Evolutionary conservation across 805 yeast species (phyloP).

Genomic region (Metschnikowia henanensis): DNA sequence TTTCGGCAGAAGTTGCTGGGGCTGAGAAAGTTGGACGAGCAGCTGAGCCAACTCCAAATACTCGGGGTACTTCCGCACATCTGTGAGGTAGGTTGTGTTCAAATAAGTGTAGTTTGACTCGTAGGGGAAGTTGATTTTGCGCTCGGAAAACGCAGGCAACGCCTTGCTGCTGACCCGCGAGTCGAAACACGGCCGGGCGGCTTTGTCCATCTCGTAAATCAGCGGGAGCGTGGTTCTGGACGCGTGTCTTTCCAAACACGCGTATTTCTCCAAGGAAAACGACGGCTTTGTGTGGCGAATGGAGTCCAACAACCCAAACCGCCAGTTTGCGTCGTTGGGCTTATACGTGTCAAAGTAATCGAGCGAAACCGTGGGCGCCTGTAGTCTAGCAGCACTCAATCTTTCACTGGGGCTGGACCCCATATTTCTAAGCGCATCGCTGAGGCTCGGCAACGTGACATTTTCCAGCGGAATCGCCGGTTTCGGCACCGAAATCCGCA

Average conservation of each 20-base stretch:
- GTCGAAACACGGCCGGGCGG: conserved; percentile 36
- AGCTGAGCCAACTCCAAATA: conserved; percentile 48
- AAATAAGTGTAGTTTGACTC: conserved; percentile 53
- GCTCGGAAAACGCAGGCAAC: conserved; percentile 22
- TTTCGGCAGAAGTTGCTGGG: background rate
- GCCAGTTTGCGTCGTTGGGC: conserved; percentile 46
- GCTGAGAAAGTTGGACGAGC: conserved; percentile 34
- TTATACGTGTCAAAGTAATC: conserved; percentile 46
- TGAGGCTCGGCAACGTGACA: conserved; percentile 35
- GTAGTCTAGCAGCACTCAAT: conserved; percentile 5
- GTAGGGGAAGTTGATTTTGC: conserved; percentile 51
- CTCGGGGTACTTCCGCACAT: conserved; percentile 49
- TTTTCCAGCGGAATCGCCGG: background rate
- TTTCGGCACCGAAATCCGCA: background rate
- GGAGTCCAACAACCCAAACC: conserved; percentile 40
- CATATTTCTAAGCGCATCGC: conserved; percentile 13
- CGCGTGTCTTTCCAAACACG: conserved; percentile 3
- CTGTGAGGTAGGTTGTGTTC: conserved; percentile 47
- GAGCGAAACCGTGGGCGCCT: conserved; percentile 39
- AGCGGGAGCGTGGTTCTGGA: conserved; percentile 11
- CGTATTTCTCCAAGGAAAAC: conserved; percentile 9
- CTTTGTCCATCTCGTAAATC: conserved; percentile 11
- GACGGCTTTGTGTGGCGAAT: conserved; percentile 25
- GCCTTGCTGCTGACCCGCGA: conserved; percentile 35
- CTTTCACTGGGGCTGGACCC: background rate